phyloP scores from a whole-genome alignment of 495 filamentous ascomycete genomes.

The Cercophora scortea region DNA sequence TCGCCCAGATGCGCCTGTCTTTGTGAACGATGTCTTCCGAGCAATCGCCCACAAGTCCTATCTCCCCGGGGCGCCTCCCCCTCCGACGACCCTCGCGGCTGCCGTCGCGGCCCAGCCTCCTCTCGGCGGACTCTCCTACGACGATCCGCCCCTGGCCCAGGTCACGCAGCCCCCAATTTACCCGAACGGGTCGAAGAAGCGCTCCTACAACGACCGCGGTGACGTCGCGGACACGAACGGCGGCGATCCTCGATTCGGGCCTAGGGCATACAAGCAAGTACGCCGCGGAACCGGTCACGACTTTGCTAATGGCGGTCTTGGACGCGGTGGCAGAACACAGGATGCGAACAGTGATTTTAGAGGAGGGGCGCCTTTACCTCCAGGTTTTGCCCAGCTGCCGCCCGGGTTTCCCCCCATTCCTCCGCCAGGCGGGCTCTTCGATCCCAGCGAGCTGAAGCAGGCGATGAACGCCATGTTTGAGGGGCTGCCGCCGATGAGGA shows the following conservation, averaged over 20 bases:
- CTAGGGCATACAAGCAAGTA: constrained; percentile 61
- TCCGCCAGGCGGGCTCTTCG: constrained; percentile 18
- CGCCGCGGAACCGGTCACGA: constrained; percentile 44
- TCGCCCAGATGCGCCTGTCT: constrained; percentile 55
- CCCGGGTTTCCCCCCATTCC: neutral
- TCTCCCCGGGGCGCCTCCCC: constrained; percentile 44
- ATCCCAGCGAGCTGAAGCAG: constrained; percentile 44
- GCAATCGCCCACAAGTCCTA: constrained; percentile 59
- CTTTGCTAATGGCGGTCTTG: too few species aligned
- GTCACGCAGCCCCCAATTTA: neutral
- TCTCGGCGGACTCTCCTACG: constrained; percentile 14
- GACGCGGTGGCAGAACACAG: constrained; percentile 23
- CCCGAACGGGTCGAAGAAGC: constrained; percentile 19
- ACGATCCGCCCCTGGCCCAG: constrained; percentile 11
- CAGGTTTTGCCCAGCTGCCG: neutral
- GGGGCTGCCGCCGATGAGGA: constrained; percentile 1
- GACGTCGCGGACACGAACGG: constrained; percentile 16
- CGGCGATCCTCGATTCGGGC: constrained; percentile 11
- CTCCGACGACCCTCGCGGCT: constrained; percentile 11
- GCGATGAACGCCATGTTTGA: constrained; percentile 57
- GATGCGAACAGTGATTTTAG: constrained; percentile 13
- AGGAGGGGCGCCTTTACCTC: constrained; percentile 10
- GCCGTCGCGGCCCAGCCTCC: constrained; percentile 4
- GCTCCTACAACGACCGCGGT: constrained; percentile 24
- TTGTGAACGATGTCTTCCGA: constrained; percentile 81